Evolutionary conservation across 2,329 filamentous ascomycete species (phyloP), one percentile per base, ranked within the genome.

Genomic region (Rhexocercosporidium sp.): DNA sequence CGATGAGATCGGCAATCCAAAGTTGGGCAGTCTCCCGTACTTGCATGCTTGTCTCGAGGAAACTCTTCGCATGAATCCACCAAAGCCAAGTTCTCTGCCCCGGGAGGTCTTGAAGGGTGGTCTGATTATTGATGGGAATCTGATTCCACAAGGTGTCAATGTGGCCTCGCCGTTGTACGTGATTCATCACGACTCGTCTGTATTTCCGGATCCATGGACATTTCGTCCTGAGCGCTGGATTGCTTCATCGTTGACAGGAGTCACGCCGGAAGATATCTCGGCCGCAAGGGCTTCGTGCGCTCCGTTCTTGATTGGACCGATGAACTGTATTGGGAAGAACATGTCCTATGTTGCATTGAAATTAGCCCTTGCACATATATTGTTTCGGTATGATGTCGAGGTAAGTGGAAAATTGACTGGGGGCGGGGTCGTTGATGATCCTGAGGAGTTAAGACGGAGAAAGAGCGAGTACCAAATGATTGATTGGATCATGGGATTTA

Each of bases 21-120:
- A 74, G 2, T 73, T 77, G 1, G 41, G 61, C 8, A 56, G 18
- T 68, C 72, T 83, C 0, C 46, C 57, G 0, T 84, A 84, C 62
- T 75, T 84, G 71, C 69, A 78, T 3, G 82, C 82, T 1, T 78
- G 78, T 31, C 69, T 84, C 1, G 73, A 83, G 3, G 83, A 85
- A 71, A 73, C 77, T 0, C 72, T 85, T 37, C 77, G 83, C 7
- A 69, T 82, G 22, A 81, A 80, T 54, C 80, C 81, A 2, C 68
- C 67, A 22, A 63, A 64, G 16, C 37, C 65, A 25, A 64, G 53
- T 34, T 59, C 66, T 66, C 31, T 62, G 6, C 60, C 60, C 3
- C 27, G 60, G 7, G 60, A 62, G 37, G 60, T 62, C 8, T 64
- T 70, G 11, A 62, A 54, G 25, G 73, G 71, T 16, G 73, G 73